These are phyloP conservation scores for Dissophora globulifera DNA, from an alignment of 192 early-diverging fungal genomes.

Conservation along the genomic window DNA sequence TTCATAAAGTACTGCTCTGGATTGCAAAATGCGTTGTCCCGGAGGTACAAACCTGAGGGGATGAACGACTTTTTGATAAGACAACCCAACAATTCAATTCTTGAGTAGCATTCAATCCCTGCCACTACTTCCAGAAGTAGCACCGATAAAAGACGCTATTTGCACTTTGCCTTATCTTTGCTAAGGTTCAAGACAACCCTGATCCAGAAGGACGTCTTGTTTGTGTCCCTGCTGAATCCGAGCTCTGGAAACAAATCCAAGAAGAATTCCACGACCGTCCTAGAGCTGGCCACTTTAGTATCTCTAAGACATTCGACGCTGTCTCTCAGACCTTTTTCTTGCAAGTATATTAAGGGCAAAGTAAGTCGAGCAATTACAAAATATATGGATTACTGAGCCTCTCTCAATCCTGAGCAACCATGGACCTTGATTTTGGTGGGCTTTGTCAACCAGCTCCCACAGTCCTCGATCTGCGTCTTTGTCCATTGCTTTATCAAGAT, in stretches of 20 bases:
- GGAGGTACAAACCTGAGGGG: too few species aligned
- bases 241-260: constrained; percentile 15
- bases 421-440: constrained; percentile 59
- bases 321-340: constrained; percentile 37
- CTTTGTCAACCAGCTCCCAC: constrained; percentile 49
- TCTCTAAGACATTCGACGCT: constrained; percentile 48
- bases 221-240: background rate
- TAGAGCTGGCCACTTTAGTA: constrained; percentile 51
- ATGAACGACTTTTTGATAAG: background rate
- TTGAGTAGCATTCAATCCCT: constrained; percentile 1
- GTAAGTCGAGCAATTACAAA: constrained; percentile 40
- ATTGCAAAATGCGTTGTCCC: constrained; percentile 42
- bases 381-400: too few species aligned
- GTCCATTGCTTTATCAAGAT: constrained; percentile 48
- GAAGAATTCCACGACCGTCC: constrained; percentile 34
- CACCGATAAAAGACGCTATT: constrained; percentile 1
- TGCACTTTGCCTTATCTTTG: background rate
- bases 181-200: background rate
- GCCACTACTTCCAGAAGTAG: background rate
- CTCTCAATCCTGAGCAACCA: constrained; percentile 19
- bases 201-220: background rate
- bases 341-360: constrained; percentile 23
- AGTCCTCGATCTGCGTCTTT: constrained; percentile 52
- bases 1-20: constrained; percentile 40
- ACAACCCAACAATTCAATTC: constrained; percentile 6